Conservation (phyloP, 345 rosid genomes). For the Bruguiera parviflora region DNA sequence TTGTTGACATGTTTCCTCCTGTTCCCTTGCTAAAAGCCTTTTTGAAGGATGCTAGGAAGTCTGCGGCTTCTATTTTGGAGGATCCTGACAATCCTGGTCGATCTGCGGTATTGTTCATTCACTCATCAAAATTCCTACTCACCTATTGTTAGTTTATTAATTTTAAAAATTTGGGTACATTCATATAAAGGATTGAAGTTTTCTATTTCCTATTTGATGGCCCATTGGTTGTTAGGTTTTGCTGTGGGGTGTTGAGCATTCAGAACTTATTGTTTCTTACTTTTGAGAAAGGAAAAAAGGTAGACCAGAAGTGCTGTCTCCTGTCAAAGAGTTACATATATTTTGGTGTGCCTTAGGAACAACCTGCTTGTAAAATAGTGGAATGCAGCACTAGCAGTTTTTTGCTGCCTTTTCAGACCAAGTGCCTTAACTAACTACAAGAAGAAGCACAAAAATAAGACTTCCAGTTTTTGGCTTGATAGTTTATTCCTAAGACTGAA, state of each 20-base stretch:
- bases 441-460: no score
- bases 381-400: no score
- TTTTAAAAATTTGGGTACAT: background rate
- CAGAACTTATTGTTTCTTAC: background rate
- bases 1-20: conserved; percentile 78
- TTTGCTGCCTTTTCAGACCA: no score
- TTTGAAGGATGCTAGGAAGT: conserved; percentile 87
- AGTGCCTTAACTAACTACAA: no score
- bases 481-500: no score
- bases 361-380: no score
- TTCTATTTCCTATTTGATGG: conserved; percentile 8
- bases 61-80: conserved; percentile 73
- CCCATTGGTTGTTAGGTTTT: conserved; percentile 8
- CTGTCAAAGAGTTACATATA: no score
- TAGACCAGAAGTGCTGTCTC: no score
- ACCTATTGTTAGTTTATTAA: background rate
- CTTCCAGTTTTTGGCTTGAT: no score
- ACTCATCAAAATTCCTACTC: background rate
- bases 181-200: background rate
- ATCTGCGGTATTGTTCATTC: conserved; percentile 60
- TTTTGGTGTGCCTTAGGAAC: no score
- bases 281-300: background rate
- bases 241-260: background rate
- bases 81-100: conserved; percentile 81
- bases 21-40: conserved; percentile 83